Percentiles rank a stretch among this genome's conserved stretches.
Conservation (phyloP, 495 filamentous ascomycete genomes). For the Penicillium tannophilum region DNA sequence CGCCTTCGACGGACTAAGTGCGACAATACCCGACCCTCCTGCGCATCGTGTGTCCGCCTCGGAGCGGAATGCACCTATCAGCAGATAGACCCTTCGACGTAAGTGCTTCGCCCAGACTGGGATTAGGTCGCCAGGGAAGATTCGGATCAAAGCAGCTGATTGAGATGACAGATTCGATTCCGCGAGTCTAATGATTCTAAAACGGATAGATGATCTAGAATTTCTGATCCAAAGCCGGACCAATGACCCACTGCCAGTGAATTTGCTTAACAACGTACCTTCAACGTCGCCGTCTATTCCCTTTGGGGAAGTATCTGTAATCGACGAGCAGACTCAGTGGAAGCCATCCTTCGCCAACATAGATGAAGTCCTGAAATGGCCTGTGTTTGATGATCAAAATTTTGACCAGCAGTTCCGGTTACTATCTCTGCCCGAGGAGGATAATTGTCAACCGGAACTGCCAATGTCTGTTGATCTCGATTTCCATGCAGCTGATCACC, state of each 20-base stretch:
- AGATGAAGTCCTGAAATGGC: conserved; percentile 13
- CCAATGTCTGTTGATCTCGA: neutral
- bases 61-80: neutral
- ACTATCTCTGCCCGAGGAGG: conserved; percentile 3
- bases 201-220: neutral
- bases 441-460: neutral
- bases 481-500: neutral
- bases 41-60: neutral
- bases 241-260: neutral
- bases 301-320: neutral
- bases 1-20: conserved; percentile 7
- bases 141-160: neutral
- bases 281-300: neutral
- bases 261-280: neutral
- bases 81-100: neutral
- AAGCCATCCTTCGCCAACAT: conserved; percentile 8
- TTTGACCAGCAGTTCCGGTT: neutral
- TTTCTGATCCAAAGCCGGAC: neutral
- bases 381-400: conserved; percentile 10
- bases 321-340: conserved; percentile 1
- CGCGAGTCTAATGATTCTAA: neutral
- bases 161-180: neutral
- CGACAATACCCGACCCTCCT: neutral
- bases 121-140: neutral
- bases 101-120: neutral